Evolutionary conservation across 768 basidiomycete species (phyloP).

Genomic region (Lactarius indigo): DNA sequence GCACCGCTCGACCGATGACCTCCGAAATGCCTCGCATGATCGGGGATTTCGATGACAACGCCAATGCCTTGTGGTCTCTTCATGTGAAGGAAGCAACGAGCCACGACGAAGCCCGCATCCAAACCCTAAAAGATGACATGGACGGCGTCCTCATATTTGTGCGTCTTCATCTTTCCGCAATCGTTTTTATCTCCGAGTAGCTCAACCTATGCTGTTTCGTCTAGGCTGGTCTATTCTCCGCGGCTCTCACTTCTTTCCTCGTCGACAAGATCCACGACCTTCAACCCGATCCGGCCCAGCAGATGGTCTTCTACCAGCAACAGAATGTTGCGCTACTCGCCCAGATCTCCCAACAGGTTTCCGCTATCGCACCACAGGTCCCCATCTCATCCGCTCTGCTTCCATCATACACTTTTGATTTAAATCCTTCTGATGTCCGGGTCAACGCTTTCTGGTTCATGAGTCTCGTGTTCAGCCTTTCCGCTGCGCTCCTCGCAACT

Average conservation of each 20-base stretch:
- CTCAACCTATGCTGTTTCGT: no score
- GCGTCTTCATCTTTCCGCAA: neutral
- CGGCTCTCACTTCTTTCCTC: slow-evolving; percentile 7
- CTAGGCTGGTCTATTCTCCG: slow-evolving; percentile 16
- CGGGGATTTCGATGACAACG: neutral
- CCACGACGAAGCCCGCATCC: neutral
- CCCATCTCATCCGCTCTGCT: neutral
- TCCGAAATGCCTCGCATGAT: neutral
- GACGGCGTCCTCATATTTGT: neutral
- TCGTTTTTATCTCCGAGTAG: neutral
- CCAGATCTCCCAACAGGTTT: slow-evolving; percentile 3
- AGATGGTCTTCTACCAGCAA: neutral
- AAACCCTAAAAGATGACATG: neutral
- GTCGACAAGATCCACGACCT: slow-evolving; percentile 6
- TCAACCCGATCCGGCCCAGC: slow-evolving; percentile 5
- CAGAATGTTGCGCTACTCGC: slow-evolving; percentile 10
- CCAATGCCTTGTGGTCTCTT: slow-evolving; percentile 3
- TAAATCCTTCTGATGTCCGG: slow-evolving; percentile 35
- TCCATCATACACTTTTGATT: slow-evolving; percentile 1
- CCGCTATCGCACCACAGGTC: neutral
- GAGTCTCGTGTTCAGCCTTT: slow-evolving; percentile 37
- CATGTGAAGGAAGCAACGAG: neutral
- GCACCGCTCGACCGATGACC: neutral
- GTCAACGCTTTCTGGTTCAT: slow-evolving; percentile 43
- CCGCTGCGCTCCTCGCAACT: slow-evolving; percentile 41